Base-by-base conservation (phyloP, 345 rosid species). In the Populus davidiana region DNA sequence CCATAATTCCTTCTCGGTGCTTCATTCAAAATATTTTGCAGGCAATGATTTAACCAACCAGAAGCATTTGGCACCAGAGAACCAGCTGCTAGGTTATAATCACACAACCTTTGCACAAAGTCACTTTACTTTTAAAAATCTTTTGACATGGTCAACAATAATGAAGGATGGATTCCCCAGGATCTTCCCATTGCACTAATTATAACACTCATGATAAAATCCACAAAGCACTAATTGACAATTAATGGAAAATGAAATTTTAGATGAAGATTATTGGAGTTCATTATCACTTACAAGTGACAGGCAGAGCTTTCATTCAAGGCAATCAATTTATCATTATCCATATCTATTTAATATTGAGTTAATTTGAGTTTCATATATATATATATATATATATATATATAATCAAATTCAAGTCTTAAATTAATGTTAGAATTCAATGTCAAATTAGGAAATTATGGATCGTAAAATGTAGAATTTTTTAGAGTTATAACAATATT, bases 41-140 rank as follows among this genome's bases (percentile, higher is more conserved):
- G 13, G 49, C 81, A 62, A 76, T 54, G 70, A 76, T 75, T 76
- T 69, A n/a, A 50, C 27, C 36, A 31, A 2, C 62, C 67, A 75
- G 36, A 59, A 12, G 63, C 63, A 50, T 50, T 0, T 50, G 5
- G 31, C 38, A 20, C 72, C 64, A 17, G 67, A 70, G 10, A 17
- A 41, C 20, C 35, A 27, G 27, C 27, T 56, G 69, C n/a, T 44
- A 41, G 79, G 70, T 17, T 41, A 43, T 67, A 56, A 59, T 33
- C 79, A 49, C 36, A 14, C 76, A 54, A 33, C 63, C 78, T 73
- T 69, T 25, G 50, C 27, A 5, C 64, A 77, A 81, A 81, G 81
- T 73, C 44, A 35, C 78, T 73, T 73, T 80, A 52, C 65, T 36
- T 61, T 67, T 43, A 3, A 63, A 59, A 72, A 29, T 16, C 43